Base-by-base conservation (phyloP, 306 rosid species). In the Lotus japonicus region DNA sequence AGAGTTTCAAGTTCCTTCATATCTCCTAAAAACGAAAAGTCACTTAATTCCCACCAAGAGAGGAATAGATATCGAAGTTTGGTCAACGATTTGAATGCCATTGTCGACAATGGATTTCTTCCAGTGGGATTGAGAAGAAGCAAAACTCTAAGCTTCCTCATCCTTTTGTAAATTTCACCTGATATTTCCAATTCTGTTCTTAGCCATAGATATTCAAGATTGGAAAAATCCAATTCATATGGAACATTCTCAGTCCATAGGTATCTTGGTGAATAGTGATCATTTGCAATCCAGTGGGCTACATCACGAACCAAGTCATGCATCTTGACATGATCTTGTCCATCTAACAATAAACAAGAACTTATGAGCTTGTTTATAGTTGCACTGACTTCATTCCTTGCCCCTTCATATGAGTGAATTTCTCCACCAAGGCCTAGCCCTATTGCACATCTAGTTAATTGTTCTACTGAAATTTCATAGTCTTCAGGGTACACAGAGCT, bases 401-500 rank as follows among this genome's bases (percentile, higher is more conserved):
- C 51, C 1, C 0, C 18, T 1, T 56, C 12, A 33, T 64, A 23
- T 0, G 44, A 15, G 1, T 3, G 0, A 15, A 11, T 13, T 35
- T 56, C 16, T 9, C 43, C 62, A 55, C 28, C 39, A 2, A 79
- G 3, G 11, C 73, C 66, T 6, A 53, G 7, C 4, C 75, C 79
- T 9, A 53, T 3, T 12, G 12, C 76, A 54, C 4, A 2, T 46
- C 44, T 60, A 0, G 41, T 36, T 12, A 73, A 62, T 5, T 0
- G 0, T 9, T 67, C 83, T 2, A 36, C 1, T 0, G 55, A 31
- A 28, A 79, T 67, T 60, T 53, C 56, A 66, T 0, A 21, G 45
- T 68, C 83, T 60, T 73, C 61, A 4, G 79, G 75, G 26, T 73
- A 79, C 1, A 61, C 23, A 45, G 79, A 73, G 5, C 79, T 73